phyloP scores from a whole-genome alignment of 768 basidiomycete genomes.

The Leccinum subgranulosum region DNA sequence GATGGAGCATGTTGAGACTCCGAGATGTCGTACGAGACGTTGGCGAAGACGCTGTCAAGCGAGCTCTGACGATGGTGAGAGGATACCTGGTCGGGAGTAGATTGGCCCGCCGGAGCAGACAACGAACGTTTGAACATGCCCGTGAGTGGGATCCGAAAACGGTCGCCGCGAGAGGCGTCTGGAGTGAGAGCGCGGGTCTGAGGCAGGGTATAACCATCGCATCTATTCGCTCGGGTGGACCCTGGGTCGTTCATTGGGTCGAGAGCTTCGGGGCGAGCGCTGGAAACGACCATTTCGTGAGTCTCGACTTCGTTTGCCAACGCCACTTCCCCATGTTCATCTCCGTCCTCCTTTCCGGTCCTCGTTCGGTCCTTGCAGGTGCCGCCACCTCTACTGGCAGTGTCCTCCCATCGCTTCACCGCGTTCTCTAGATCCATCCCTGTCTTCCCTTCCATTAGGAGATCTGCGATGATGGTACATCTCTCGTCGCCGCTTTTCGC shows the following conservation, averaged over 20 bases:
- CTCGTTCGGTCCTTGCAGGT: conserved; percentile 1
- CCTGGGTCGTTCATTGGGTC: background rate
- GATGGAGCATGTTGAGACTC: conserved; percentile 16
- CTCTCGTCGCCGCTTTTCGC: conserved; percentile 46
- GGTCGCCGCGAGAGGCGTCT: conserved; percentile 20
- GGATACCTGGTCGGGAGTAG: conserved; percentile 6
- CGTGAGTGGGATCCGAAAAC: conserved; percentile 51
- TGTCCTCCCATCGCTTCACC: conserved; percentile 47
- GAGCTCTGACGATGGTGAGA: conserved; percentile 23
- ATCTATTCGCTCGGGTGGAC: background rate
- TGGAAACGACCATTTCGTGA: conserved; percentile 6
- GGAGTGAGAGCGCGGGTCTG: conserved; percentile 30
- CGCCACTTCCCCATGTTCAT: conserved; percentile 22
- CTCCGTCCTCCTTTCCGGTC: conserved; percentile 17
- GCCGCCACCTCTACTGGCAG: conserved; percentile 3
- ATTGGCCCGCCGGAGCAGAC: conserved; percentile 47
- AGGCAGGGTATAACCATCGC: conserved; percentile 1
- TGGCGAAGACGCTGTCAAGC: conserved; percentile 29
- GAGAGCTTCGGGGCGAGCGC: background rate
- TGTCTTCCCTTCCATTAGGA: conserved; percentile 64
- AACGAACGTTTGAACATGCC: conserved; percentile 65
- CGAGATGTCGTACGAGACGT: conserved; percentile 29
- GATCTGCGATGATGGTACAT: conserved; percentile 62
- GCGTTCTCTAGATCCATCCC: conserved; percentile 61
- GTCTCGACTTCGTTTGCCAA: conserved; percentile 12